Conservation (phyloP, 129 eudicot species). For the Pulicaria dysenterica region DNA sequence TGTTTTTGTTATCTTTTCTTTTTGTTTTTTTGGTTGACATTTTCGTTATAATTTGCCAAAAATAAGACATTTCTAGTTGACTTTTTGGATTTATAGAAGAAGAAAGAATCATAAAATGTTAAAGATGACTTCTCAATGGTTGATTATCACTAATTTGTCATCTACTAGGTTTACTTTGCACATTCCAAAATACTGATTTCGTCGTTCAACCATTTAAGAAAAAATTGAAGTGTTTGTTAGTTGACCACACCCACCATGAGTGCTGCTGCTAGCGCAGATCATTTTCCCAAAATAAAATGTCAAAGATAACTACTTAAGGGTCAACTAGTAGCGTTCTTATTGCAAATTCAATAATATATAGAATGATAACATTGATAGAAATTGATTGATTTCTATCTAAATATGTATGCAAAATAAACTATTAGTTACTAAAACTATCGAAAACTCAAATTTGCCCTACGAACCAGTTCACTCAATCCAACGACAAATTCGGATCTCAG, state of each 20-base stretch:
- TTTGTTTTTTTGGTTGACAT: not conserved
- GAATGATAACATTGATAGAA: not conserved
- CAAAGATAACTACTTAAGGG: constrained; percentile 3
- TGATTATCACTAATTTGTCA: not conserved
- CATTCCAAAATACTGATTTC: not conserved
- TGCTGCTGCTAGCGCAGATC: too few species aligned
- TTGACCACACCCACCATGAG: too few species aligned
- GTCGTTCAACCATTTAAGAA: too few species aligned
- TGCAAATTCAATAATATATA: constrained; percentile 18
- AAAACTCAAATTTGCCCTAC: constrained; percentile 9
- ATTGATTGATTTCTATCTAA: constrained; percentile 15
- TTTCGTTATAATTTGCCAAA: not conserved
- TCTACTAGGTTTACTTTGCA: not conserved
- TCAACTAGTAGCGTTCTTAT: not conserved
- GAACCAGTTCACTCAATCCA: constrained; percentile 14
- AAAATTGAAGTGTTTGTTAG: too few species aligned
- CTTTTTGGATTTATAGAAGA: not conserved
- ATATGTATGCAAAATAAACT: not conserved
- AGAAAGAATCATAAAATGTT: too few species aligned
- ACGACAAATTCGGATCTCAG: constrained; percentile 30
- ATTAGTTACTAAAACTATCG: not conserved
- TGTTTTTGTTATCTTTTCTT: not conserved
- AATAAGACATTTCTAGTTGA: constrained; percentile 20
- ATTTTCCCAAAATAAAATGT: too few species aligned
- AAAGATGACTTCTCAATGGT: constrained; percentile 4